These are phyloP conservation scores for Saturnispora zaruensis DNA, from an alignment of 805 yeast genomes.

Conservation along the genomic window DNA sequence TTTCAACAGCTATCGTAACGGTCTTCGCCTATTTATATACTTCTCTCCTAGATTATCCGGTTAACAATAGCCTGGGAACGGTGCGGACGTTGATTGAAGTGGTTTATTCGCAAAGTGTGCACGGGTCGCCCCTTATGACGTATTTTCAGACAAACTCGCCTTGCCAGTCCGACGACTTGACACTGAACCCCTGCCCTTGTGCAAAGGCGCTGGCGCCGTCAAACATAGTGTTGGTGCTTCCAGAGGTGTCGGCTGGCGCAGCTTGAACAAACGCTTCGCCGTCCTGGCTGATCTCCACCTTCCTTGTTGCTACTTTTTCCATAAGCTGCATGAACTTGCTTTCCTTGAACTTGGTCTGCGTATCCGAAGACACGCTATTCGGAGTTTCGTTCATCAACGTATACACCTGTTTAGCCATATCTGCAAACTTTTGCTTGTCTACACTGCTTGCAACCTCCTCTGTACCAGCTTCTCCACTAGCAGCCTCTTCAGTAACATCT, in stretches of 20 bases:
- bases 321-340: conserved; percentile 35
- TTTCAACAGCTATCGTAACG: neutral
- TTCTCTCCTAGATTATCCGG: neutral
- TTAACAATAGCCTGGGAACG: neutral
- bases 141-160: neutral
- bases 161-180: conserved; percentile 4
- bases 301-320: conserved; percentile 31
- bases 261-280: conserved; percentile 32
- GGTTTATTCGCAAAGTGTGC: neutral
- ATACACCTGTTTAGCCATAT: conserved; percentile 32
- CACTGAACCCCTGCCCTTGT: neutral
- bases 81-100: neutral
- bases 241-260: conserved; percentile 29
- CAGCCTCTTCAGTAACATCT: neutral
- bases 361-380: conserved; percentile 21
- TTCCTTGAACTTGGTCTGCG: conserved; percentile 31
- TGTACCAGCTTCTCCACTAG: neutral
- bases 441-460: neutral
- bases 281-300: conserved; percentile 30
- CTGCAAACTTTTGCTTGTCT: conserved; percentile 32
- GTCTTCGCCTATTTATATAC: neutral
- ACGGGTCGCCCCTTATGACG: neutral
- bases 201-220: neutral
- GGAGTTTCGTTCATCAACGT: conserved; percentile 31
- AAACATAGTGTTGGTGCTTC: neutral